Evolutionary conservation across 2,329 filamentous ascomycete genomes (phyloP), one percentile per base, ranked within the genome.

Genomic region (Atkinsonella texensis): DNA sequence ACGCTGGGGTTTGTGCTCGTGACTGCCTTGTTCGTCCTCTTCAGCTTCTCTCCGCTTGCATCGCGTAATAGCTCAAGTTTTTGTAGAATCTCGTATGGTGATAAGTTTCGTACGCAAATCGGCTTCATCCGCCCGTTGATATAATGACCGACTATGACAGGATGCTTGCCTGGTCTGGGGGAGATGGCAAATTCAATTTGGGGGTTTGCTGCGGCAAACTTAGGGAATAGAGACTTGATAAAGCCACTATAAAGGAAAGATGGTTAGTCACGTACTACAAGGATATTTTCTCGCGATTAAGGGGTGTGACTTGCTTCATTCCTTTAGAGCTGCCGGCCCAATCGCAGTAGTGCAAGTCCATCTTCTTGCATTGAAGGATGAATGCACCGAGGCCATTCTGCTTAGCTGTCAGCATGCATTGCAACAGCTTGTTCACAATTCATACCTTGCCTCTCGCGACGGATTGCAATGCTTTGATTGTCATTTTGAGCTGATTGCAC

Each of bases 311-410:
- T 57, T 76, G 93, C 87, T 95, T 93, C 89, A 97, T 96, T 65
- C 93, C 93, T 63, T 75, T 82, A 39, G 91, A 97, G 68, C 88
- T 95, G 56, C 90, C 93, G 53, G 87, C 88, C 81, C 86, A 90
- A 77, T 97, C 89, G 75, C 93, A 97, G 75, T 95, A 98, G 74
- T 95, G 87, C 65, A 98, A 88, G 68, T 95, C 88, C 68, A 98
- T 76, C 65, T 85, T 87, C 76, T 89, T 95, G 82, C 93, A 98
- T 75, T 95, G 91, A 53, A 96, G 81, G 70, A 98, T 88, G 75
- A 97, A 97, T 67, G 90, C 87, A 63, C 91, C 91, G 60, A 97
- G 78, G 77, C 93, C 93, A 74, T 98, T 97, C 90, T 97, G 35
- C 7, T 44, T 3, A 35, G 40, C 28, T 43, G 54, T 62, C 46